These are phyloP conservation scores for Mycena chlorophos DNA, from an alignment of 768 basidiomycete species.

Conservation along the genomic window DNA sequence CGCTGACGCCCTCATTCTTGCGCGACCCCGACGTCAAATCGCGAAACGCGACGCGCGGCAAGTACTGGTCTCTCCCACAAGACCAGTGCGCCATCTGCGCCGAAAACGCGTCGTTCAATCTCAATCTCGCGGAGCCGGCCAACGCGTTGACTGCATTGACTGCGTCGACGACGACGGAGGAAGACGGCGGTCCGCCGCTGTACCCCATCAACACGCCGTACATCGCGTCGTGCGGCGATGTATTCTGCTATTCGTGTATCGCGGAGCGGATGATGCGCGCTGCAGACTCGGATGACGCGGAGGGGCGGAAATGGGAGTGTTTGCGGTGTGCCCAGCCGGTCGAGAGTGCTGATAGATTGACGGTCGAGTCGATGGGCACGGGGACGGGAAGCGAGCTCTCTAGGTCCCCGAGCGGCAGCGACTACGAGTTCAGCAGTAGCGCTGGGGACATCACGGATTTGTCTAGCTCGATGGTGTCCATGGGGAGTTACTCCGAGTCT, in stretches of 20 bases:
- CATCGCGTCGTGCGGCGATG: slow-evolving; percentile 77
- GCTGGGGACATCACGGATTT: slow-evolving; percentile 52
- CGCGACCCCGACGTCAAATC: slow-evolving; percentile 6
- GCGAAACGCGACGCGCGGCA: slow-evolving; percentile 43
- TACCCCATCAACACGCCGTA: slow-evolving; percentile 82
- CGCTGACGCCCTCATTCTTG: slow-evolving; percentile 28
- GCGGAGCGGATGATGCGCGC: slow-evolving; percentile 76
- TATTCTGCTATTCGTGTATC: slow-evolving; percentile 94
- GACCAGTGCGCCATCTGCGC: slow-evolving; percentile 91
- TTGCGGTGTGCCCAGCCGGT: slow-evolving; percentile 74
- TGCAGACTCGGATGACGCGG: slow-evolving; percentile 66
- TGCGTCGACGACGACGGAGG: slow-evolving; percentile 19
- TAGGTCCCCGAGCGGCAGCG: too few species aligned
- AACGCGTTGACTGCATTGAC: slow-evolving; percentile 48
- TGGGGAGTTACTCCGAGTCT: slow-evolving; percentile 53
- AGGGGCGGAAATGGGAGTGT: slow-evolving; percentile 73
- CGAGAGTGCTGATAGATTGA: slow-evolving; percentile 61
- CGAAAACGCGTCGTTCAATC: slow-evolving; percentile 65
- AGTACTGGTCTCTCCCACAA: slow-evolving; percentile 65
- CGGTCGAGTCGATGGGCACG: slow-evolving; percentile 43
- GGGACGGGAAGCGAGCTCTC: slow-evolving; percentile 39
- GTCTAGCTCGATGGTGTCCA: slow-evolving; percentile 50
- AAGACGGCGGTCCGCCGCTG: slow-evolving; percentile 47
- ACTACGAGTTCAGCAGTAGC: slow-evolving; percentile 58
- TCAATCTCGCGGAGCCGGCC: slow-evolving; percentile 54